Conservation (phyloP, 177 flowering plant species). For the Vitis hybrid region DNA sequence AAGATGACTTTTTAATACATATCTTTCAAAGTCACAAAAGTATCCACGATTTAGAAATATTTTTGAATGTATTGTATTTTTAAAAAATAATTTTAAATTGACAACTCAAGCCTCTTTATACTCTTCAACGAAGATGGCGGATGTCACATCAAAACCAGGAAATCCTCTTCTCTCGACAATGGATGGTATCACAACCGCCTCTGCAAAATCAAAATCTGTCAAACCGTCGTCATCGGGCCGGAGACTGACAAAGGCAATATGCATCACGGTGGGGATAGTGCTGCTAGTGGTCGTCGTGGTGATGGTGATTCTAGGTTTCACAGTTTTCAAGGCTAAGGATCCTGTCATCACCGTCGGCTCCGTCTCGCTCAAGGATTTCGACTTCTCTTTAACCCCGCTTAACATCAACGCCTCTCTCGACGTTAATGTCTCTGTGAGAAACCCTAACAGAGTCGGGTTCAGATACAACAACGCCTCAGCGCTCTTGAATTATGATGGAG, state of each 20-base stretch:
- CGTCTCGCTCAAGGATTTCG: conserved; percentile 24
- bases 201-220: too few species aligned
- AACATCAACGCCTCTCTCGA: conserved; percentile 40
- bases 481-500: conserved; percentile 38
- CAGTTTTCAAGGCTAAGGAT: conserved; percentile 55
- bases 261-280: conserved; percentile 8
- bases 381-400: conserved; percentile 16
- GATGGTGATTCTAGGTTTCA: conserved; percentile 40
- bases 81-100: too few species aligned
- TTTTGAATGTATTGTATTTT: too few species aligned
- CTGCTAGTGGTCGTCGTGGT: conserved; percentile 14
- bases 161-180: too few species aligned
- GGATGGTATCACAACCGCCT: too few species aligned
- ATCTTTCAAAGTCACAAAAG: too few species aligned
- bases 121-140: too few species aligned
- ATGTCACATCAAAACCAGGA: too few species aligned
- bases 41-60: too few species aligned
- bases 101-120: too few species aligned
- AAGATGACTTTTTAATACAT: too few species aligned
- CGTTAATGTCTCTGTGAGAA: conserved; percentile 37
- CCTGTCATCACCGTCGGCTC: conserved; percentile 42
- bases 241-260: conserved; percentile 17
- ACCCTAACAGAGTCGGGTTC: conserved; percentile 59
- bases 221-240: neutral
- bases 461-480: conserved; percentile 40